These are phyloP conservation scores for Sporisorium reilianum DNA, from an alignment of 1,284 basidiomycete genomes.

Conservation along the genomic window DNA sequence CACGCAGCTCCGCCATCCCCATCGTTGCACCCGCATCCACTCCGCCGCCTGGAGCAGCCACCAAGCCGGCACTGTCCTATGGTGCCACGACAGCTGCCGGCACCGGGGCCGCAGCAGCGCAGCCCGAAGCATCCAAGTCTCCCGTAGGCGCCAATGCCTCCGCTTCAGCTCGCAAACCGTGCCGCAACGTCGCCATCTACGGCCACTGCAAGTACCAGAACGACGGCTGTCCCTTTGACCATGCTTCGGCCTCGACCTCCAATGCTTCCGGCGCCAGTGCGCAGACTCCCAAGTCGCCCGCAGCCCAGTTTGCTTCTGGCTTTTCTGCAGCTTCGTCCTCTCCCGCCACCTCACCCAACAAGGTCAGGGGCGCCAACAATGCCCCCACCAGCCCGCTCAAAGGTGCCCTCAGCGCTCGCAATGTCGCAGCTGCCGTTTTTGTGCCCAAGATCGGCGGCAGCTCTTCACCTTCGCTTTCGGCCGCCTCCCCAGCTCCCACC, in stretches of 20 bases:
- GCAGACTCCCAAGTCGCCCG: conserved; percentile 28
- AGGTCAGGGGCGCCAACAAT: conserved; percentile 14
- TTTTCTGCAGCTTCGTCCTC: conserved; percentile 26
- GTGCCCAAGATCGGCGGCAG: conserved; percentile 55
- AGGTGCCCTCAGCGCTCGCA: conserved; percentile 54
- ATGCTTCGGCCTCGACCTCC: conserved; percentile 16
- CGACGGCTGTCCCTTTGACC: conserved; percentile 49
- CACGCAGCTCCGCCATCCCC: conserved; percentile 54
- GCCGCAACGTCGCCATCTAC: conserved; percentile 52
- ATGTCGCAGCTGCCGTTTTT: conserved; percentile 61
- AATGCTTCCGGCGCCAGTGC: neutral
- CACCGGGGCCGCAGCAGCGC: neutral
- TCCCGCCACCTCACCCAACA: conserved; percentile 28
- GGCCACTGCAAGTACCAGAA: conserved; percentile 53
- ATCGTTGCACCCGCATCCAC: conserved; percentile 49
- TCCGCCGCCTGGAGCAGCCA: conserved; percentile 23
- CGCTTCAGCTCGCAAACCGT: conserved; percentile 36
- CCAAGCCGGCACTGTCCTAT: conserved; percentile 25
- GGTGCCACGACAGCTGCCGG: conserved; percentile 26
- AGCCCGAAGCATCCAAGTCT: conserved; percentile 38
- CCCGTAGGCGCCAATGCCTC: conserved; percentile 22
- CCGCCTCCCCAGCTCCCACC: conserved; percentile 17
- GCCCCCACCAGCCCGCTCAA: conserved; percentile 46
- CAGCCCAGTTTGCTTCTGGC: conserved; percentile 21
- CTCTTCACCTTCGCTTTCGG: conserved; percentile 36